These are phyloP conservation scores for Pseudocercospora musae DNA, from an alignment of 2,329 filamentous ascomycete species.

Conservation along the genomic window DNA sequence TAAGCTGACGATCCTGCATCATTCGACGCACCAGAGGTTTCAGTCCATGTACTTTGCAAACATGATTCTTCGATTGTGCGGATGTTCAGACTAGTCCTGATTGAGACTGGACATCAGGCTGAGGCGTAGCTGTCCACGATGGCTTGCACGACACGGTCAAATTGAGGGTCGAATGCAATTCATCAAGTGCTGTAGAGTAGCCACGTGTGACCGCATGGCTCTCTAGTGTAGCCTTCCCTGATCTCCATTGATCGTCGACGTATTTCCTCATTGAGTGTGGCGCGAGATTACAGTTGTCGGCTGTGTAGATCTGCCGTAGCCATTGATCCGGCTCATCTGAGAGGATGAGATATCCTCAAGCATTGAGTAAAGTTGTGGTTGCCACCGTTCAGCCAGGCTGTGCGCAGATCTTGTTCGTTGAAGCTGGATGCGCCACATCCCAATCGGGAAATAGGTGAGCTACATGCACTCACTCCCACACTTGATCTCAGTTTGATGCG, in stretches of 20 bases:
- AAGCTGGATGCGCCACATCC: not conserved
- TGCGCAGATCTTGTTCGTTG: not conserved
- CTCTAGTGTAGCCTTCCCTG: not conserved
- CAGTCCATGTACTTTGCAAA: not conserved
- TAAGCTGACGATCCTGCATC: not conserved
- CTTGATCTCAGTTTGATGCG: not conserved
- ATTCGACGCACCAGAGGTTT: not conserved
- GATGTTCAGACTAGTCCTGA: not conserved
- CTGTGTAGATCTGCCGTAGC: not conserved
- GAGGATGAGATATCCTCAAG: not conserved
- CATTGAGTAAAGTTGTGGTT: not conserved
- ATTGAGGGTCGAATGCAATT: not conserved
- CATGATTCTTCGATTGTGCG: not conserved
- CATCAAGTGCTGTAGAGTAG: not conserved
- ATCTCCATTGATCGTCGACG: not conserved
- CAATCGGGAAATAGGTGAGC: not conserved
- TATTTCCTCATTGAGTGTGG: not conserved
- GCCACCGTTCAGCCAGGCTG: not conserved
- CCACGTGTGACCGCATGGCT: not conserved
- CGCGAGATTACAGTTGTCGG: not conserved
- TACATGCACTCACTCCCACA: not conserved
- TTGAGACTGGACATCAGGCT: not conserved
- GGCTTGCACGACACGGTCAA: not conserved
- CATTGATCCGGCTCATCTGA: not conserved
- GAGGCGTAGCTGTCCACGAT: not conserved